These are phyloP conservation scores for Chaetomium fimeti DNA, from an alignment of 495 filamentous ascomycete species.

Conservation along the genomic window DNA sequence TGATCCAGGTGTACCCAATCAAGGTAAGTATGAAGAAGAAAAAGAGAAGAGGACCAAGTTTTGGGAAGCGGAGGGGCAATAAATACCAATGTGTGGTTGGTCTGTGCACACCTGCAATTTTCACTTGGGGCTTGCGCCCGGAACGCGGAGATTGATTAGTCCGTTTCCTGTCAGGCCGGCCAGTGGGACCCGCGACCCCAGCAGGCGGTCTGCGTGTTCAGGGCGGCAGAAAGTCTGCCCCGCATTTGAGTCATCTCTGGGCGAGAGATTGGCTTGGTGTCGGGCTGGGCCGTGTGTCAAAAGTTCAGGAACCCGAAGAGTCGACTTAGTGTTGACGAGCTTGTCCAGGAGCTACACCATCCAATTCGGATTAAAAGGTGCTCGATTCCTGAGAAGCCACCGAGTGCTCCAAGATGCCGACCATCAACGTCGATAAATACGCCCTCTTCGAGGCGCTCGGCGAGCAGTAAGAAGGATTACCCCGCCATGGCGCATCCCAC, in stretches of 20 bases:
- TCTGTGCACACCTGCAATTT: slow-evolving; percentile 25
- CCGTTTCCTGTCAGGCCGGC: too few species aligned
- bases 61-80: neutral
- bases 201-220: slow-evolving; percentile 21
- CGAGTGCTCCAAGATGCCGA: slow-evolving; percentile 63
- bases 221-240: slow-evolving; percentile 30
- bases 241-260: slow-evolving; percentile 37
- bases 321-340: slow-evolving; percentile 15
- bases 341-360: slow-evolving; percentile 9
- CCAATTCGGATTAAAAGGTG: slow-evolving; percentile 20
- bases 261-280: slow-evolving; percentile 11
- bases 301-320: slow-evolving; percentile 22
- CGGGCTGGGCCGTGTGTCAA: slow-evolving; percentile 29
- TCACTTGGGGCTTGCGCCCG: neutral
- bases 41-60: slow-evolving; percentile 21
- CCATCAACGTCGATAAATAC: slow-evolving; percentile 91
- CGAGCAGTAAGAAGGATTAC: slow-evolving; percentile 62
- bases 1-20: slow-evolving; percentile 27
- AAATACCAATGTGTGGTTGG: slow-evolving; percentile 13
- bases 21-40: slow-evolving; percentile 38
- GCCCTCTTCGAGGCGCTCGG: slow-evolving; percentile 90
- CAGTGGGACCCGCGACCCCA: too few species aligned
- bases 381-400: neutral
- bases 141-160: neutral
- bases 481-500: slow-evolving; percentile 30